Conservation (phyloP, 495 filamentous ascomycete genomes). For the Aspergillus funiculosus region DNA sequence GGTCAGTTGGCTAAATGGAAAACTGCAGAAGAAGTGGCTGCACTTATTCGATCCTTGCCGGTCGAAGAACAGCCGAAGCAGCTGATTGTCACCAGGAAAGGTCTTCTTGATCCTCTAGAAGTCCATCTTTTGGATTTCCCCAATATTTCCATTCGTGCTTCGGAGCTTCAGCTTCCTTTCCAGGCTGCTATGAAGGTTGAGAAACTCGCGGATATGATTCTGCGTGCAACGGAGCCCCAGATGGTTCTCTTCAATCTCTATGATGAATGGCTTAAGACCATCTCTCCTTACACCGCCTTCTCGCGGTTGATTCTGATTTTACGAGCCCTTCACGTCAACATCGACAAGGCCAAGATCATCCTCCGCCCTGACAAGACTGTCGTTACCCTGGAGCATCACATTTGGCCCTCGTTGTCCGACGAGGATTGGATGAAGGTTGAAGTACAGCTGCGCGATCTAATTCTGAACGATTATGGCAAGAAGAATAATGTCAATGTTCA, state of each 20-base stretch:
- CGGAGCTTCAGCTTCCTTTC: constrained; percentile 96
- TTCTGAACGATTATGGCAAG: constrained; percentile 98
- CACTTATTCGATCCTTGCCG: constrained; percentile 90
- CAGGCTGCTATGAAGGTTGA: constrained; percentile 99
- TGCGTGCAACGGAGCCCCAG: constrained; percentile 94
- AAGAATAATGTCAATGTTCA: constrained; percentile 99
- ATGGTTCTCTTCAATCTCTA: constrained; percentile 99
- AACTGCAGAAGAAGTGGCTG: constrained; percentile 99
- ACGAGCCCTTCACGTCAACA: constrained; percentile 93
- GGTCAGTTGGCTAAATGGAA: constrained; percentile 99
- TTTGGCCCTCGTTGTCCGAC: constrained; percentile 92
- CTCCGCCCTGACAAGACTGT: constrained; percentile 97
- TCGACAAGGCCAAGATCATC: constrained; percentile 96
- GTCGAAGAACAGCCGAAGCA: constrained; percentile 99
- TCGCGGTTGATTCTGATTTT: constrained; percentile 93
- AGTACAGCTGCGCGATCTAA: constrained; percentile 89
- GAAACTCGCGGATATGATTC: constrained; percentile 98
- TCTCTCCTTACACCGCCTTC: constrained; percentile 98
- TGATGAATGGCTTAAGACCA: constrained; percentile 97
- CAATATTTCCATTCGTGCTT: constrained; percentile 98
- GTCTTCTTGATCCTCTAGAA: constrained; percentile 93
- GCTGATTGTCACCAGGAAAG: constrained; percentile 96
- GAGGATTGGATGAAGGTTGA: constrained; percentile 99
- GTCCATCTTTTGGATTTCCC: constrained; percentile 98
- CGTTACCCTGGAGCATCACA: constrained; percentile 97